Conservation (phyloP, 2,329 filamentous ascomycete species). For the Helotiales sp. region DNA sequence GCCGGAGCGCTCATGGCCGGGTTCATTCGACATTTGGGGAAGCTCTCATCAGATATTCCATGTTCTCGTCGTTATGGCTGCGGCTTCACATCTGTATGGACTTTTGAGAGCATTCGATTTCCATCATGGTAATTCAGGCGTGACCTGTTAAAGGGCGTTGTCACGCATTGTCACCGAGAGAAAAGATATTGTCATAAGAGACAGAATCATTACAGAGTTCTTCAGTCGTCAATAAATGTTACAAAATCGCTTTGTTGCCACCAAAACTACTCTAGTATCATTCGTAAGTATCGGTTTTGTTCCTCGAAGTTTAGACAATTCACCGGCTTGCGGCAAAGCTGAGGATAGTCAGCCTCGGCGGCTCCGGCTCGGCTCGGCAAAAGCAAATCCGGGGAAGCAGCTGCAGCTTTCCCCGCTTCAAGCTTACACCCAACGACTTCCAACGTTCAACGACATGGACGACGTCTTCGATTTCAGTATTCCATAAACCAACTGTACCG, state of each 20-base stretch:
- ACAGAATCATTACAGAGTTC: no score
- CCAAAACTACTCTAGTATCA: no score
- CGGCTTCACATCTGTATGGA: constrained; percentile 78
- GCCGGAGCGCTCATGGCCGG: constrained; percentile 80
- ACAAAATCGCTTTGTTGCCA: no score
- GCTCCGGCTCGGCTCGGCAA: constrained; percentile 11
- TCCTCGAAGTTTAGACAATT: neutral
- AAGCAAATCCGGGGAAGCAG: constrained; percentile 8
- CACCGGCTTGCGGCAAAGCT: neutral
- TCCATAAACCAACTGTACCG: neutral
- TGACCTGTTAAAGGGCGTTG: constrained; percentile 39
- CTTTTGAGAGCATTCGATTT: constrained; percentile 86
- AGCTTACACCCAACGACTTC: neutral
- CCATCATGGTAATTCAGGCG: constrained; percentile 62
- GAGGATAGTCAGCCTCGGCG: constrained; percentile 3
- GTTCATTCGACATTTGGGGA: constrained; percentile 86
- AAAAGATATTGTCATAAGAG: neutral
- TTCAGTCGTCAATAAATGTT: neutral
- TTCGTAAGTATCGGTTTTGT: neutral
- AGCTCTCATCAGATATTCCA: constrained; percentile 98
- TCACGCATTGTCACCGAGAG: no score
- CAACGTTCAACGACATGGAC: neutral
- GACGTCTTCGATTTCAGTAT: neutral
- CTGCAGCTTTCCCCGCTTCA: constrained; percentile 11
- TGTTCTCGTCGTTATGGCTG: constrained; percentile 82